A percentile compares a stretch with the other conserved stretches of the same genome.
phyloP scores from a whole-genome alignment of 495 filamentous ascomycete genomes.

The Podospora sp. region DNA sequence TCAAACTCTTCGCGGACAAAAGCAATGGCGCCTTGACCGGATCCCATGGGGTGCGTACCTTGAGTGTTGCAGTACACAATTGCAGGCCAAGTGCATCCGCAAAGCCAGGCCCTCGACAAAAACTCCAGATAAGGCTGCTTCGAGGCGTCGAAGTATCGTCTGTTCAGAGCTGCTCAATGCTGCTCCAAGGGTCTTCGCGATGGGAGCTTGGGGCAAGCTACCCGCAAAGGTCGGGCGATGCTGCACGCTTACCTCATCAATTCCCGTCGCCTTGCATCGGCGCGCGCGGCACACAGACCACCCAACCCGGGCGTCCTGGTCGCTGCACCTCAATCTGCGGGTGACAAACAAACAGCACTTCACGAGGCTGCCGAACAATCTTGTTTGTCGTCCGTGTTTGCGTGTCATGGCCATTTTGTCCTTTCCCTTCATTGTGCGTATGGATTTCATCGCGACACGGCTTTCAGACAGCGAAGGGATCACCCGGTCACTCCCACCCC shows the following conservation, averaged over 20 bases:
- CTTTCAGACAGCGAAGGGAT: not conserved
- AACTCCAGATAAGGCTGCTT: not conserved
- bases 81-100: not conserved
- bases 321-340: not conserved
- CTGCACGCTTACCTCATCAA: constrained; percentile 20
- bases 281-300: not conserved
- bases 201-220: not conserved
- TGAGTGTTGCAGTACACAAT: not conserved
- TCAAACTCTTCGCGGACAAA: not conserved
- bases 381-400: not conserved
- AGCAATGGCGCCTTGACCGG: not conserved
- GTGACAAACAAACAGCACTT: not conserved
- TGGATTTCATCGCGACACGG: not conserved
- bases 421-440: not conserved
- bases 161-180: not conserved
- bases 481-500: not conserved
- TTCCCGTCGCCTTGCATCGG: not conserved
- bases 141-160: not conserved
- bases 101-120: not conserved
- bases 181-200: not conserved
- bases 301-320: too few species aligned
- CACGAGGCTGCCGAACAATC: not conserved
- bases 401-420: not conserved
- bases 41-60: not conserved
- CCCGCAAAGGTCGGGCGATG: constrained; percentile 11